These are phyloP conservation scores for Dalechampia spathulata DNA, from an alignment of 441 rosid species.

Conservation along the genomic window DNA sequence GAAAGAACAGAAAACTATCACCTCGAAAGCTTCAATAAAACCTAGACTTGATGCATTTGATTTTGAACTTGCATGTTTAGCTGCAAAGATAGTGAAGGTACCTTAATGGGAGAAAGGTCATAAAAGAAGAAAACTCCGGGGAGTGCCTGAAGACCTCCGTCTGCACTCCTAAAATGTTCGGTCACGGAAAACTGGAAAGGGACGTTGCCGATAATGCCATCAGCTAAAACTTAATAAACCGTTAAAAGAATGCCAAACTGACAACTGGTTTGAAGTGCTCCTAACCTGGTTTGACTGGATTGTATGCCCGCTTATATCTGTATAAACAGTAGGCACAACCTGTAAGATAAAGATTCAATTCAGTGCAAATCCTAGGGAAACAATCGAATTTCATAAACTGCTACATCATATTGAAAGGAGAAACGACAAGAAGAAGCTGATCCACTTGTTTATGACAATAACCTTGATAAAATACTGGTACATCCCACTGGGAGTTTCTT, in stretches of 20 bases:
- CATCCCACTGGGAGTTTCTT: slow-evolving; percentile 83
- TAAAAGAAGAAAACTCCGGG: slow-evolving; percentile 97
- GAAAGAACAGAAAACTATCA: no score
- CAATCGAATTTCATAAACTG: background rate
- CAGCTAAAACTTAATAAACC: background rate
- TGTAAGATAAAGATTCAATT: slow-evolving; percentile 18
- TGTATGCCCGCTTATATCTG: slow-evolving; percentile 59
- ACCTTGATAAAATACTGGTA: slow-evolving; percentile 97
- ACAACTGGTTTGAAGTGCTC: background rate
- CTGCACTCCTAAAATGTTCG: slow-evolving; percentile 71
- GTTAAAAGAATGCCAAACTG: background rate
- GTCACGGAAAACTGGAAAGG: slow-evolving; percentile 81
- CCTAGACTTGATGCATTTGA: background rate
- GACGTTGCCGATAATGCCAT: slow-evolving; percentile 9
- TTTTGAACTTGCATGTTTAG: background rate
- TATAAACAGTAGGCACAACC: slow-evolving; percentile 97
- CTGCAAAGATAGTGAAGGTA: slow-evolving; percentile 15
- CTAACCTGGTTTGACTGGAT: slow-evolving; percentile 93
- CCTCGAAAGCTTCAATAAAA: background rate
- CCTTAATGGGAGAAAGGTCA: slow-evolving; percentile 99
- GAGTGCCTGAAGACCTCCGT: slow-evolving; percentile 59
- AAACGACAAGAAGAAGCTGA: background rate
- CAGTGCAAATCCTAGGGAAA: background rate
- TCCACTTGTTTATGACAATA: slow-evolving; percentile 10
- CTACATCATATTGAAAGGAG: background rate